Evolutionary conservation across 2,329 filamentous ascomycete genomes (phyloP).

Genomic region (Remersonia thermophila): DNA sequence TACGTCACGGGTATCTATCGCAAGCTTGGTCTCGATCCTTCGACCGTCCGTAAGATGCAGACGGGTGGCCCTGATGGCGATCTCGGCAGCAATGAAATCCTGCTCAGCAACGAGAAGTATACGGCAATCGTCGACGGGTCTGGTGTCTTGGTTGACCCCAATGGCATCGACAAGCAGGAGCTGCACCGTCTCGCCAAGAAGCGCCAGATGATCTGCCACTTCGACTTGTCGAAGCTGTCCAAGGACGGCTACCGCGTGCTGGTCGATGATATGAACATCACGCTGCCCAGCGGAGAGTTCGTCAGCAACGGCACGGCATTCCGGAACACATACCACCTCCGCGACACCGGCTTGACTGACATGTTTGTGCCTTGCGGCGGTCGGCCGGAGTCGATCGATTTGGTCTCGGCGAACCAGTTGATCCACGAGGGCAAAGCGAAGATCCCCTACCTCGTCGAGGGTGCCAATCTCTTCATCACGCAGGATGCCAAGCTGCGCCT

Average conservation of each 20-base stretch:
- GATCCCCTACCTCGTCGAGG: constrained; percentile 93
- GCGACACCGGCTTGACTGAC: constrained; percentile 64
- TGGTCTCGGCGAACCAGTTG: constrained; percentile 73
- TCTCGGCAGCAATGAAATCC: constrained; percentile 92
- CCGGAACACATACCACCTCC: constrained; percentile 94
- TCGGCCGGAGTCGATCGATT: constrained; percentile 89
- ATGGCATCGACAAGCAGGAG: constrained; percentile 76
- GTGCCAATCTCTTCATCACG: constrained; percentile 96
- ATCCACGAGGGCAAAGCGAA: constrained; percentile 80
- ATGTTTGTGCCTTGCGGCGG: constrained; percentile 93
- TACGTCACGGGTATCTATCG: constrained; percentile 95
- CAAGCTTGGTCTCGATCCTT: constrained; percentile 81
- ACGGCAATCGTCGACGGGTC: constrained; percentile 91
- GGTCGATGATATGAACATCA: constrained; percentile 80
- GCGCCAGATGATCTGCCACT: constrained; percentile 81
- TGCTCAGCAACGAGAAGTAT: constrained; percentile 92
- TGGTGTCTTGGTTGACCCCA: constrained; percentile 85
- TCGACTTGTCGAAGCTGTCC: constrained; percentile 75
- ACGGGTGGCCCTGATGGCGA: constrained; percentile 96
- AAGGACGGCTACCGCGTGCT: constrained; percentile 81
- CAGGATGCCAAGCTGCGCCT: constrained; percentile 94
- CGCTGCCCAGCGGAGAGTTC: constrained; percentile 74
- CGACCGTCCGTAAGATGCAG: constrained; percentile 82
- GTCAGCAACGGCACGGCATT: constrained; percentile 87
- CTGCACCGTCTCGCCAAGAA: constrained; percentile 72